Evolutionary conservation across 2,329 filamentous ascomycete genomes (phyloP), one percentile per base, ranked within the genome.

Genomic region (Samsoniella hepiali): DNA sequence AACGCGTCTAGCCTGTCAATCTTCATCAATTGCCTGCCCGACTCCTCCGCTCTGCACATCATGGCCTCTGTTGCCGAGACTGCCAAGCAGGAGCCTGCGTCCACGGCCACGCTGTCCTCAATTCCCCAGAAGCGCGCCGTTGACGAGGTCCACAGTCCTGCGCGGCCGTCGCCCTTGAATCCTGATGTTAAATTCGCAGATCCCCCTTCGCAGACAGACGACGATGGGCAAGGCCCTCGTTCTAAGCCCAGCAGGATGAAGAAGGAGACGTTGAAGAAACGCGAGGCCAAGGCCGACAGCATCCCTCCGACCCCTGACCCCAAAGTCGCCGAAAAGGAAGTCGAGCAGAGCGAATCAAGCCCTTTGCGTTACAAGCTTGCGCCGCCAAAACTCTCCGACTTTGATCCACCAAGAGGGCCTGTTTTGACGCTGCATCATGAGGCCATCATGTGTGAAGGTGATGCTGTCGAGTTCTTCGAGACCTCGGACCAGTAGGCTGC

Each of bases 101-200:
- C 78, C 34, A 73, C 72, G 29, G 69, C 74, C 17, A 70, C 77
- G 6, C 69, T 76, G 73, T 76, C 81, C 58, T 80, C 81, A 10
- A 77, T 88, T 31, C 85, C 87, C 3, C 83, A 88, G 71, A 90
- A 90, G 70, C 86, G 88, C 64, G 78, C 80, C 29, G 80, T 89
- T 36, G 88, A 90, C 65, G 88, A 91, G 69, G 86, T 86, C 71
- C 87, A 93, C 74, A 83, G 83, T 65, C 90, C 90, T 5, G 82
- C 87, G 13, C 81, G 92, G 2, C 86, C 90, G 3, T 93, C 90
- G 11, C 90, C 90, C 34, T 83, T 93, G 66, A 93, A 93, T 69
- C 87, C 88, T 54, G 86, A 89, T 53, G 81, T 82, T 66, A 84
- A 73, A 65, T 68, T 73, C 10, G 72, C 72, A 49, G 78, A 77